Evolutionary conservation across 2,329 filamentous ascomycete species (phyloP), one percentile per base, ranked within the genome.

Genomic region (Colletotrichum orbiculare): DNA sequence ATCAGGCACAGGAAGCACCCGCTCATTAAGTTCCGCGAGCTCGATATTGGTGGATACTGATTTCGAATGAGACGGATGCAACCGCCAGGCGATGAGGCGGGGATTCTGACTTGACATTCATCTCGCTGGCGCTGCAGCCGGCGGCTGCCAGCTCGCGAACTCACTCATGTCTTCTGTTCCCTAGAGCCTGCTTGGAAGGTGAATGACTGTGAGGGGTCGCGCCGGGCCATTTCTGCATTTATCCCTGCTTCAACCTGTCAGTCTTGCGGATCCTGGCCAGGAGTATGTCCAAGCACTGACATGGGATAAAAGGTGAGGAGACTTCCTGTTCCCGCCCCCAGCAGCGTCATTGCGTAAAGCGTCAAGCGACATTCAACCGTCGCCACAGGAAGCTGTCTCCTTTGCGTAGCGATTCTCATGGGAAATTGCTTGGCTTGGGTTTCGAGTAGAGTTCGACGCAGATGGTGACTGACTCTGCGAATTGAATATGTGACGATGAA

Each of bases 251-350:
- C 25, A 54, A 45, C 60, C 54, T 59, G 64, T 47, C 64, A 60
- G 53, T 58, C 60, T 10, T 64, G 60, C 54, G 59, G 60, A 66
- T 54, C 60, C 60, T 45, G 54, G 43, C 45, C 35, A 46, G 38
- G 58, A 37, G 13, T 47, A 34, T 48, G 54, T 60, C 64, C 48
- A 54, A 66, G 64, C 64, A 66, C 64, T 13, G 34, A 66, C 60
- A 64, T 64, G 60, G 60, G 64, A 66, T 43, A 60, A 66, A 66
- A 53, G 39, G 17, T 17, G 47, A 35, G 55, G 47, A 53, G 25
- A 54, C 53, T 38, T 50, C 43, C 48, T 37, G 47, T 17, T 38
- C 41, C 46, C 42, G 38, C 55, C 52, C 42, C 34, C 37, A 34
- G 33, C 35, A 35, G 15, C 43, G 38, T n/a, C 45, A 38, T 56